Evolutionary conservation across 345 rosid species (phyloP).

Genomic region (Eucalyptus dawsonii): DNA sequence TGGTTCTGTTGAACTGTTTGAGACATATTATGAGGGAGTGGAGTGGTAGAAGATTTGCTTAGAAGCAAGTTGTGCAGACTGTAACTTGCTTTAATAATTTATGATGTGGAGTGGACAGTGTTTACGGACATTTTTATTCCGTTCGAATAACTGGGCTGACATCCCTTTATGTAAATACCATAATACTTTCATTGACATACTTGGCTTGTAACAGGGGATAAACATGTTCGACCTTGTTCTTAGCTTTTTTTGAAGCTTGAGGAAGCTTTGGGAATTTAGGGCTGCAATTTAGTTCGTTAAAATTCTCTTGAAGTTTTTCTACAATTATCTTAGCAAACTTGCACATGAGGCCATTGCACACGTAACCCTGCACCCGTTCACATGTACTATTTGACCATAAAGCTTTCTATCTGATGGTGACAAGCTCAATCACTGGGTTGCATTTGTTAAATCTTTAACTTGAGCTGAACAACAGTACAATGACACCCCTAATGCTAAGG

Average conservation of each 20-base stretch:
- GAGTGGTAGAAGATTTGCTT: neutral
- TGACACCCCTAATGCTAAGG: neutral
- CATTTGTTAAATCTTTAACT: neutral
- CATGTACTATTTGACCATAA: neutral
- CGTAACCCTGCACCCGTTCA: neutral
- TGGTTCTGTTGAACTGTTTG: neutral
- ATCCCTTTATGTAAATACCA: neutral
- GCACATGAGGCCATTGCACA: neutral
- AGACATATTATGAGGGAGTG: neutral
- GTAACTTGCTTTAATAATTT: neutral
- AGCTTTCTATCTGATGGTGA: neutral
- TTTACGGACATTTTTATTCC: neutral
- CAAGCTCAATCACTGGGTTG: neutral
- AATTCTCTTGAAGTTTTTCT: neutral
- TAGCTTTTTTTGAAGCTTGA: neutral
- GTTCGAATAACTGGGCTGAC: neutral
- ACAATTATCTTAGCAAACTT: neutral
- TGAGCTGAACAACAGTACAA: neutral
- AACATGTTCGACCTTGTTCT: neutral
- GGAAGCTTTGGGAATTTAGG: neutral
- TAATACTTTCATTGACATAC: neutral
- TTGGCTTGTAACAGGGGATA: neutral
- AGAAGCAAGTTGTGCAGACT: neutral
- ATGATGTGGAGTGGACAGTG: neutral
- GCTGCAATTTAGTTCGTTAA: neutral